Evolutionary conservation across 495 filamentous ascomycete genomes (phyloP).

Genomic region (Lepidopterella palustris): DNA sequence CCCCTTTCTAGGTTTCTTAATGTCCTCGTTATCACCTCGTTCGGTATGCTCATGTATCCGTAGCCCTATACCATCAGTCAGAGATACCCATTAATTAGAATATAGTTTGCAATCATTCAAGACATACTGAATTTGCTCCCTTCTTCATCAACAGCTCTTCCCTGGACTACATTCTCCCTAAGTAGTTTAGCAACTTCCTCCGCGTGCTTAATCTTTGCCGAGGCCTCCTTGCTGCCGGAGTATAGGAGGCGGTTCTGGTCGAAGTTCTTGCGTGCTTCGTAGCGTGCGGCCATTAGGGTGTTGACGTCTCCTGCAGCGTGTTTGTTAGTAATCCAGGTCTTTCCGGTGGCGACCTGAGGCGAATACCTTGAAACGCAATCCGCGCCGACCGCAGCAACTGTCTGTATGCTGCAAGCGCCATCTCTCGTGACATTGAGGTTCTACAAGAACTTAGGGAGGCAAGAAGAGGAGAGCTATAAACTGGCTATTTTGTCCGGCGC

Average conservation of each 20-base stretch:
- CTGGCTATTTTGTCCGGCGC: too few species aligned
- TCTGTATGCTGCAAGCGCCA: conserved; percentile 75
- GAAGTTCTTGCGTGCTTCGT: conserved; percentile 65
- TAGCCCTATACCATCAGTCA: conserved; percentile 51
- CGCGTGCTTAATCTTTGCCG: conserved; percentile 60
- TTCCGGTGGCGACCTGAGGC: background rate
- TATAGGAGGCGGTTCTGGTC: conserved; percentile 53
- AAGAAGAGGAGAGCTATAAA: too few species aligned
- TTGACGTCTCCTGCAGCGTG: conserved; percentile 53
- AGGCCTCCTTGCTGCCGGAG: conserved; percentile 46
- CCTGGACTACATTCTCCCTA: conserved; percentile 82
- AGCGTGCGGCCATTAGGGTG: conserved; percentile 61
- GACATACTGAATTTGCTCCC: conserved; percentile 59
- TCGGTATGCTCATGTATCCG: conserved; percentile 87
- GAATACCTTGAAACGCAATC: conserved; percentile 64
- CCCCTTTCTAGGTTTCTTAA: conserved; percentile 37
- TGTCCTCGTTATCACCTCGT: conserved; percentile 82
- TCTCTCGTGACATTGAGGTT: conserved; percentile 29
- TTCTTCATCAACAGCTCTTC: conserved; percentile 44
- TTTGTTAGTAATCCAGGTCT: conserved; percentile 4
- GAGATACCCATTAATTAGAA: background rate
- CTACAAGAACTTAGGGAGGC: too few species aligned
- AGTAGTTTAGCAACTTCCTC: conserved; percentile 76
- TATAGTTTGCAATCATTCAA: conserved; percentile 2
- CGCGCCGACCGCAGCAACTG: conserved; percentile 73